phyloP scores from a whole-genome alignment of 208 protist species.

The Plasmodiophora brassicae region DNA sequence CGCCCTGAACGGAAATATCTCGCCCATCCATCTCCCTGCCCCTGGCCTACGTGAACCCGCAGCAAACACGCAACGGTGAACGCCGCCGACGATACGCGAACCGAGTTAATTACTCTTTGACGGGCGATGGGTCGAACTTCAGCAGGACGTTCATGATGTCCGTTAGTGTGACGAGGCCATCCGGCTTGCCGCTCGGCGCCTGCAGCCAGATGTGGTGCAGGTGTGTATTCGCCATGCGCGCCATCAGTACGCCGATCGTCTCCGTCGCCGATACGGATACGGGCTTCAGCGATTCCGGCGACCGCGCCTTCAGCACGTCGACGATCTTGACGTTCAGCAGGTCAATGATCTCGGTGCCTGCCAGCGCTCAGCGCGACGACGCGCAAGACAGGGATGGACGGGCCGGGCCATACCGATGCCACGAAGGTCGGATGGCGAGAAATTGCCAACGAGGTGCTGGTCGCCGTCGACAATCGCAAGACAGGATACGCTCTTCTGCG shows the following conservation, averaged over 20 bases:
- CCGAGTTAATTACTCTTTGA: too few species aligned
- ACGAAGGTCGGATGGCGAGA: slow-evolving; percentile 2
- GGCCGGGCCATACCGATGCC: background rate
- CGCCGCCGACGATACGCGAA: too few species aligned
- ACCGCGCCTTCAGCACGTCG: background rate
- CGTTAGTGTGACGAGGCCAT: slow-evolving; percentile 4
- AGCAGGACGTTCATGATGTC: background rate
- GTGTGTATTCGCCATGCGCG: background rate
- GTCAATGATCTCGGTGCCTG: background rate
- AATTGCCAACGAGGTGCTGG: background rate
- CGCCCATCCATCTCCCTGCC: too few species aligned
- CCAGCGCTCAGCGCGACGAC: too few species aligned
- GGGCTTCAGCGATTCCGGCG: background rate
- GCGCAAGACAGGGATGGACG: too few species aligned
- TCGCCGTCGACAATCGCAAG: background rate
- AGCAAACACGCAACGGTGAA: too few species aligned
- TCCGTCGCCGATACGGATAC: slow-evolving; percentile 2
- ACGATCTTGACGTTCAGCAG: background rate
- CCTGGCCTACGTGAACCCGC: too few species aligned
- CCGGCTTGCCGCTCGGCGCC: background rate
- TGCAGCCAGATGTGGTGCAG: background rate
- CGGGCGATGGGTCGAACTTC: too few species aligned
- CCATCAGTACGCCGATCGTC: background rate
- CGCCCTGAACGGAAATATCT: too few species aligned
- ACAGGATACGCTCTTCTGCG: background rate